Evolutionary conservation across 805 yeast genomes (phyloP).

Genomic region (Huiozyma sinensis): DNA sequence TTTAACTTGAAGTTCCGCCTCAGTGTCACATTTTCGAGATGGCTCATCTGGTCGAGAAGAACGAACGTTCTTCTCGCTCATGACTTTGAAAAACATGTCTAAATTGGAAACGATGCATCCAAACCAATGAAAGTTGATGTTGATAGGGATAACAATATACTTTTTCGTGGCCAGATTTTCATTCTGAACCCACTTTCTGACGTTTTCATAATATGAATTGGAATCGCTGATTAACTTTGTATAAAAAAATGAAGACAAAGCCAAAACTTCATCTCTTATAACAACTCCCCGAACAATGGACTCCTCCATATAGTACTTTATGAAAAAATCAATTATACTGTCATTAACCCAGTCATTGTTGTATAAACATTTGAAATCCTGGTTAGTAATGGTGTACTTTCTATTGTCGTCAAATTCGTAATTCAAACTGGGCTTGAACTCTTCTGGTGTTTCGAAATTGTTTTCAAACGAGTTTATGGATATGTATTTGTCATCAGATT

Average conservation of each 20-base stretch:
- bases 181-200: constrained; percentile 69
- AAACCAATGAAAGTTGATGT: constrained; percentile 80
- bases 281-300: constrained; percentile 24
- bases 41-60: neutral
- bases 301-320: constrained; percentile 44
- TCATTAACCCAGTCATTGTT: constrained; percentile 87
- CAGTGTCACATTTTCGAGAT: neutral
- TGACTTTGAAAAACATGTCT: constrained; percentile 22
- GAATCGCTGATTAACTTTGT: constrained; percentile 42
- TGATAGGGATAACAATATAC: constrained; percentile 68
- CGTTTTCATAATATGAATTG: constrained; percentile 39
- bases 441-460: constrained; percentile 17
- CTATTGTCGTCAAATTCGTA: constrained; percentile 45
- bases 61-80: constrained; percentile 1
- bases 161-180: constrained; percentile 49
- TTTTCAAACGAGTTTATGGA: constrained; percentile 3
- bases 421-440: constrained; percentile 34
- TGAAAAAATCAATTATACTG: constrained; percentile 73
- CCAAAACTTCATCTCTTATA: constrained; percentile 32
- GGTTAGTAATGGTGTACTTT: constrained; percentile 44
- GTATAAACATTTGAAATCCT: constrained; percentile 71
- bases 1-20: neutral
- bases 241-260: constrained; percentile 79
- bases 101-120: constrained; percentile 58
- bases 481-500: neutral